These are phyloP conservation scores for Ramalina intermedia DNA, from an alignment of 495 filamentous ascomycete genomes.

Conservation along the genomic window DNA sequence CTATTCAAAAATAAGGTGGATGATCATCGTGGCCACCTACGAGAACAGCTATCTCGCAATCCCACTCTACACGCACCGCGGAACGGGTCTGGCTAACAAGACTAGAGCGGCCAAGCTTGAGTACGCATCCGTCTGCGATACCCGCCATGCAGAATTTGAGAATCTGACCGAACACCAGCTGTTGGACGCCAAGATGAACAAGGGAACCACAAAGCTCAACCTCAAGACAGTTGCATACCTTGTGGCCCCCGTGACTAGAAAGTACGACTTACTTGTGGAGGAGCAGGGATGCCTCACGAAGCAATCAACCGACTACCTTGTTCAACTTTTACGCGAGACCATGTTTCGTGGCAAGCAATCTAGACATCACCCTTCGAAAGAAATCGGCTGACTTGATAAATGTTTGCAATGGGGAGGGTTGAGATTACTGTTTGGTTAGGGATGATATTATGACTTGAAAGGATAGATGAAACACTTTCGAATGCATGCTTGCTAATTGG, in stretches of 20 bases:
- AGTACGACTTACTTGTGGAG: slow-evolving; percentile 6
- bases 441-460: too few relatives aligned
- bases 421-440: too few relatives aligned
- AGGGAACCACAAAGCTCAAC: neutral
- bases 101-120: neutral
- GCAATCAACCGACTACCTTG: neutral
- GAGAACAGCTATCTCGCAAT: neutral
- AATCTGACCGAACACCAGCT: neutral
- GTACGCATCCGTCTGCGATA: neutral
- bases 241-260: slow-evolving; percentile 7
- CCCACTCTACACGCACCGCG: neutral
- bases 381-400: too few relatives aligned
- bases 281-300: slow-evolving; percentile 2
- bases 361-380: too few relatives aligned
- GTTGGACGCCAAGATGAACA: neutral
- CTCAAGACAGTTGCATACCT: slow-evolving; percentile 6
- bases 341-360: too few relatives aligned
- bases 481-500: too few relatives aligned
- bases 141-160: neutral
- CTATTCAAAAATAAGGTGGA: neutral
- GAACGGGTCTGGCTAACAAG: neutral
- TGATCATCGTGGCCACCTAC: neutral
- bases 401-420: too few relatives aligned
- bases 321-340: too few relatives aligned
- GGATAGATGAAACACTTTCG: too few relatives aligned